These are phyloP conservation scores for Colletotrichum acutatum DNA, from an alignment of 2,329 filamentous ascomycete genomes.

Conservation along the genomic window DNA sequence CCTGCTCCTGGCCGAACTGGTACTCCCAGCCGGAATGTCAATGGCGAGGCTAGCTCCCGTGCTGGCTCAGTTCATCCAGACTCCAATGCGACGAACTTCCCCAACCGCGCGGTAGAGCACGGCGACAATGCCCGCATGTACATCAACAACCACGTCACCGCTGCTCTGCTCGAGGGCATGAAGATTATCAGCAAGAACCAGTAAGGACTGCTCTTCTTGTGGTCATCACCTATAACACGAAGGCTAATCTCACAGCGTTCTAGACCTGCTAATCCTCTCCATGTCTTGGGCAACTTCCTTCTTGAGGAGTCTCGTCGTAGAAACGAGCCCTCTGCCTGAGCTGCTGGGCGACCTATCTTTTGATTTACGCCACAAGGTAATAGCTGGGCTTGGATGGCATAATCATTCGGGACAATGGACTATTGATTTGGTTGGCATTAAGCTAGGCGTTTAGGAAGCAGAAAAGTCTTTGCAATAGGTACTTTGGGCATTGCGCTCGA, in stretches of 20 bases:
- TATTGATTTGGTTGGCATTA: conserved; percentile 9
- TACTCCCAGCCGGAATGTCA: conserved; percentile 55
- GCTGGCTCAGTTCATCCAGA: conserved; percentile 69
- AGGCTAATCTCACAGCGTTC: conserved; percentile 1
- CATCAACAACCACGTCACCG: conserved; percentile 77
- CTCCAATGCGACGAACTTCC: conserved; percentile 59
- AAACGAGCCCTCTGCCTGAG: conserved; percentile 9
- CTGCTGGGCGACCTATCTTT: background rate
- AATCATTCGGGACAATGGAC: background rate
- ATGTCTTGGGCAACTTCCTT: conserved; percentile 76
- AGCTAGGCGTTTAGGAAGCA: conserved; percentile 29
- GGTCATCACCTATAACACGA: background rate
- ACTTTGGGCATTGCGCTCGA: background rate
- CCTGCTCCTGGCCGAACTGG: conserved; percentile 57
- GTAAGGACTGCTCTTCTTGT: conserved; percentile 57
- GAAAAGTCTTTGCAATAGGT: conserved; percentile 8
- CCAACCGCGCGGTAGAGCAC: conserved; percentile 69
- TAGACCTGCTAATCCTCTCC: conserved; percentile 75
- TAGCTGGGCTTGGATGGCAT: conserved; percentile 1
- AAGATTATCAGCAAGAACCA: conserved; percentile 77
- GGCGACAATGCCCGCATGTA: conserved; percentile 78
- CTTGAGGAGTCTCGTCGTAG: conserved; percentile 65
- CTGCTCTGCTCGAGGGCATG: conserved; percentile 78
- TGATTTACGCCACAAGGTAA: background rate
- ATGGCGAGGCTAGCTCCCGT: conserved; percentile 57